These are phyloP conservation scores for Alternaria conjuncta DNA, from an alignment of 2,329 filamentous ascomycete species.

Conservation along the genomic window DNA sequence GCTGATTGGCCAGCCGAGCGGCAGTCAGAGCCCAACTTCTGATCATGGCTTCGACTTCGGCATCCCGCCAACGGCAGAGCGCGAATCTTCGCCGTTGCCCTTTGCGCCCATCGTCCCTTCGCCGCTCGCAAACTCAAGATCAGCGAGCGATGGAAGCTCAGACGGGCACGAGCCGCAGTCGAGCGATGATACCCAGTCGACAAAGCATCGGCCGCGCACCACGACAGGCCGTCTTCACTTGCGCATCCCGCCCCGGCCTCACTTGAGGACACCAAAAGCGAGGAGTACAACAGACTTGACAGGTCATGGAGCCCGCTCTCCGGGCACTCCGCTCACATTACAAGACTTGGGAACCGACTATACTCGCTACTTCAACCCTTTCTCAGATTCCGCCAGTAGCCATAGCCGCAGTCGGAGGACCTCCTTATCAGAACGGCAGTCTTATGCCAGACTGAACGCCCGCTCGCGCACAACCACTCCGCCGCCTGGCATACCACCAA, in stretches of 20 bases:
- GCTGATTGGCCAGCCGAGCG: background rate
- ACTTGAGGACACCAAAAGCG: slow-evolving; percentile 13
- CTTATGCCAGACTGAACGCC: slow-evolving; percentile 5
- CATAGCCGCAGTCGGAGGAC: slow-evolving; percentile 33
- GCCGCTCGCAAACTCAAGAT: slow-evolving; percentile 10
- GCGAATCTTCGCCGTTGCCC: slow-evolving; percentile 7
- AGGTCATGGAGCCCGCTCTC: slow-evolving; percentile 10
- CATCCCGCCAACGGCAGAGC: background rate
- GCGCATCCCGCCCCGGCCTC: slow-evolving; percentile 21
- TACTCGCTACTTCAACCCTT: slow-evolving; percentile 46
- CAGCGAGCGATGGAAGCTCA: slow-evolving; percentile 2
- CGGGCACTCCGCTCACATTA: slow-evolving; percentile 31
- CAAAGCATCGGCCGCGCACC: slow-evolving; percentile 4
- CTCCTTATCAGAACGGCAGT: slow-evolving; percentile 24
- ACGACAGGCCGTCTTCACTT: slow-evolving; percentile 4
- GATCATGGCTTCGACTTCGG: slow-evolving; percentile 15
- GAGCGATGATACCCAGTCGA: slow-evolving; percentile 14
- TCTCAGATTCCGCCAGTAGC: slow-evolving; percentile 29
- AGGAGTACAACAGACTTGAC: slow-evolving; percentile 28
- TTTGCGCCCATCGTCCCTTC: slow-evolving; percentile 17
- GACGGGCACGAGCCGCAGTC: background rate
- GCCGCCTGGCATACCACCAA: slow-evolving; percentile 9
- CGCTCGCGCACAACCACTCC: slow-evolving; percentile 23
- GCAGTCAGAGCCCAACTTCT: slow-evolving; percentile 10
- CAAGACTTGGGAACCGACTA: slow-evolving; percentile 44